A percentile compares a stretch with the other conserved stretches of the same genome.
Evolutionary conservation across 2,329 filamentous ascomycete genomes (phyloP).

Genomic region (Microcyclospora pomicola): DNA sequence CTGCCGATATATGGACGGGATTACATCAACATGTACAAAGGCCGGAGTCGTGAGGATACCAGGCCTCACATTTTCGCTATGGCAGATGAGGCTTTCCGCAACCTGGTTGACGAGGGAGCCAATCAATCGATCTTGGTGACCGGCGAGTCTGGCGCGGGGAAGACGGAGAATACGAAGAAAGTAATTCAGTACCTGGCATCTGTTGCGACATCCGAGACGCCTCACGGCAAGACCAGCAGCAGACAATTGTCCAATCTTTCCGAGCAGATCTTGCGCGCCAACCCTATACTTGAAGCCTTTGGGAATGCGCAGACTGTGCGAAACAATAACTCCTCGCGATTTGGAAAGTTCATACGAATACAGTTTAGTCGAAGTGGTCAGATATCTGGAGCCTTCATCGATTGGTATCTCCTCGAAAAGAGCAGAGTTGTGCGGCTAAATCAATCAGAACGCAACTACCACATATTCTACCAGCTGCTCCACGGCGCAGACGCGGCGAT

Average conservation of each 20-base stretch:
- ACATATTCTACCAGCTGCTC: conserved; percentile 91
- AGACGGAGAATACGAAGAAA: conserved; percentile 98
- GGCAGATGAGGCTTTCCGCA: conserved; percentile 91
- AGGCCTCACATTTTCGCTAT: conserved; percentile 97
- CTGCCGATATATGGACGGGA: conserved; percentile 93
- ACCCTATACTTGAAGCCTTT: conserved; percentile 94
- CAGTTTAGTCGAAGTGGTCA: conserved; percentile 80
- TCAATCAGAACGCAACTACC: conserved; percentile 81
- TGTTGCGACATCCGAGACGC: conserved; percentile 72
- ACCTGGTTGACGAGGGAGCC: conserved; percentile 82
- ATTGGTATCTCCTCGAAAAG: conserved; percentile 97
- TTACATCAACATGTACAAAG: conserved; percentile 97
- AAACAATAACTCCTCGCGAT: conserved; percentile 96
- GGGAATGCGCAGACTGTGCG: conserved; percentile 95
- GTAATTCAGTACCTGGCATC: conserved; percentile 97
- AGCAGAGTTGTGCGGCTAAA: conserved; percentile 91
- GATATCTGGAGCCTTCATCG: conserved; percentile 90
- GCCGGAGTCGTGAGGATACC: conserved; percentile 78
- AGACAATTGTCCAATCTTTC: conserved; percentile 73
- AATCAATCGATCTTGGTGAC: conserved; percentile 98
- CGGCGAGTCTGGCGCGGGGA: conserved; percentile 92
- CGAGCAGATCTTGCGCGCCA: conserved; percentile 88
- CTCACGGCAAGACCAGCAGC: conserved; percentile 44
- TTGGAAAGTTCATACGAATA: conserved; percentile 97
- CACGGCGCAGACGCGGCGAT: conserved; percentile 63